Percentiles rank a stretch among this genome's conserved stretches.
Evolutionary conservation across 352 stramenopile species (phyloP).

Genomic region (Pythium guiyangense): DNA sequence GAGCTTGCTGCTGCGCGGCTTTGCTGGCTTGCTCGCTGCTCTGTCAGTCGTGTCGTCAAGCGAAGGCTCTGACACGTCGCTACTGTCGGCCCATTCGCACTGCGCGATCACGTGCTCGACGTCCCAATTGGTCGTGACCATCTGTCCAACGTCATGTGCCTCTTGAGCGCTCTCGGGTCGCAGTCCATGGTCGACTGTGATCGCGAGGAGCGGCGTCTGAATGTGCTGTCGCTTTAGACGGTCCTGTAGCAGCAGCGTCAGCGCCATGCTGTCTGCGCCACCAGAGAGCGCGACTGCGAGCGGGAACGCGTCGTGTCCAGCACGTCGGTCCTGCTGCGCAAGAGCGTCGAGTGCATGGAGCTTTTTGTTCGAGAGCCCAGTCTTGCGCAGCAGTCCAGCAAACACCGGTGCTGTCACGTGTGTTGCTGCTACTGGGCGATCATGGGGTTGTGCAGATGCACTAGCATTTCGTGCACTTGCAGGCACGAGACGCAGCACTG

Average conservation of each 20-base stretch:
- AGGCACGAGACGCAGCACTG: too few relatives aligned
- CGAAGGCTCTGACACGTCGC: not conserved
- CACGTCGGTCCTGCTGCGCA: not conserved
- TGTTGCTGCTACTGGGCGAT: not conserved
- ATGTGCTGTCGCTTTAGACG: conserved; percentile 43
- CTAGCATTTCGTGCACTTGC: not conserved
- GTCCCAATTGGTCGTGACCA: conserved; percentile 33
- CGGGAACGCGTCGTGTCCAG: conserved; percentile 23
- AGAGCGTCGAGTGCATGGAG: conserved; percentile 35
- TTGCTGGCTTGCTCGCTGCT: conserved; percentile 7
- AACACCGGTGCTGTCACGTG: conserved; percentile 32
- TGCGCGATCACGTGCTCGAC: conserved; percentile 50
- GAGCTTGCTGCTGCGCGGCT: conserved; percentile 65
- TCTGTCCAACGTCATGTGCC: conserved; percentile 39
- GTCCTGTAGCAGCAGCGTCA: conserved; percentile 71
- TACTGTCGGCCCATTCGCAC: conserved; percentile 42
- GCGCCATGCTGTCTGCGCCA: conserved; percentile 75
- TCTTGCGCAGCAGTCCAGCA: conserved; percentile 27
- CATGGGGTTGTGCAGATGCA: not conserved
- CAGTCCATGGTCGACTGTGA: conserved; percentile 78
- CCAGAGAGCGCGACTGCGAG: conserved; percentile 73
- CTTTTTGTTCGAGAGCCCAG: conserved; percentile 32
- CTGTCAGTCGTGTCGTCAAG: not conserved
- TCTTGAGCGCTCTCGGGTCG: conserved; percentile 60
- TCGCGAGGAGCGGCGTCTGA: conserved; percentile 59